Percentiles rank a stretch among this genome's conserved stretches.
These are phyloP conservation scores for Suillus cothurnatus DNA, from an alignment of 768 basidiomycete genomes.

Conservation along the genomic window DNA sequence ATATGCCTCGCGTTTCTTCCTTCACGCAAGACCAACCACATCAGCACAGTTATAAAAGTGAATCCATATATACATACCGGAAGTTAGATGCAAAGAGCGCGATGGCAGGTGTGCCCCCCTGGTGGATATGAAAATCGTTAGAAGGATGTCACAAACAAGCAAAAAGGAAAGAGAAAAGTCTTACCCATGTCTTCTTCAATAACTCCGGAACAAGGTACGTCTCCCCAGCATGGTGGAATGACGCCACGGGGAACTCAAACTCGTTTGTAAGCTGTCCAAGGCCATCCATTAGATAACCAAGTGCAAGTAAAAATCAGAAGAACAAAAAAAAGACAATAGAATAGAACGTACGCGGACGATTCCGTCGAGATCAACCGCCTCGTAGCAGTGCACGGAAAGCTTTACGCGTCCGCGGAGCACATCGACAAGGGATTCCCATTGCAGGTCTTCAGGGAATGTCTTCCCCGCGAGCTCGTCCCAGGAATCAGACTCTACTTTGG, in stretches of 20 bases:
- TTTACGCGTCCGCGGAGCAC: slow-evolving; percentile 79
- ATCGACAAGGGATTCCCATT: slow-evolving; percentile 81
- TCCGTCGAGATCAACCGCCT: slow-evolving; percentile 71
- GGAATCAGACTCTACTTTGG: slow-evolving; percentile 50
- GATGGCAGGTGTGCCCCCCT: slow-evolving; percentile 70
- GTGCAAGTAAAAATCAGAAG: neutral
- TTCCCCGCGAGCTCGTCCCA: slow-evolving; percentile 39
- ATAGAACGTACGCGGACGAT: slow-evolving; percentile 59
- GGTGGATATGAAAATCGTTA: neutral
- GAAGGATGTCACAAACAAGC: neutral
- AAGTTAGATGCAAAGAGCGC: slow-evolving; percentile 73
- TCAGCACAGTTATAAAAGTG: neutral
- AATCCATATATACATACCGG: slow-evolving; percentile 25
- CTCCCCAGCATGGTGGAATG: slow-evolving; percentile 80
- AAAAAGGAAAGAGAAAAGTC: slow-evolving; percentile 11
- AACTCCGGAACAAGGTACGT: slow-evolving; percentile 81
- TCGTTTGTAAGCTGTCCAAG: slow-evolving; percentile 69
- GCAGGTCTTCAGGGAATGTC: slow-evolving; percentile 58
- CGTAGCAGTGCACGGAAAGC: slow-evolving; percentile 40
- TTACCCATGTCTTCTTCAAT: slow-evolving; percentile 68
- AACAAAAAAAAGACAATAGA: neutral
- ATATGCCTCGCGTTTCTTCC: slow-evolving; percentile 83
- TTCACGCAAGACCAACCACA: slow-evolving; percentile 19
- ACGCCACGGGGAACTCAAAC: slow-evolving; percentile 78
- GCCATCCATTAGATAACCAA: neutral